Percentiles rank a stretch among this genome's conserved stretches.
Evolutionary conservation across 73 alveolate species (phyloP).

Genomic region (Symbiodinium pilosum): DNA sequence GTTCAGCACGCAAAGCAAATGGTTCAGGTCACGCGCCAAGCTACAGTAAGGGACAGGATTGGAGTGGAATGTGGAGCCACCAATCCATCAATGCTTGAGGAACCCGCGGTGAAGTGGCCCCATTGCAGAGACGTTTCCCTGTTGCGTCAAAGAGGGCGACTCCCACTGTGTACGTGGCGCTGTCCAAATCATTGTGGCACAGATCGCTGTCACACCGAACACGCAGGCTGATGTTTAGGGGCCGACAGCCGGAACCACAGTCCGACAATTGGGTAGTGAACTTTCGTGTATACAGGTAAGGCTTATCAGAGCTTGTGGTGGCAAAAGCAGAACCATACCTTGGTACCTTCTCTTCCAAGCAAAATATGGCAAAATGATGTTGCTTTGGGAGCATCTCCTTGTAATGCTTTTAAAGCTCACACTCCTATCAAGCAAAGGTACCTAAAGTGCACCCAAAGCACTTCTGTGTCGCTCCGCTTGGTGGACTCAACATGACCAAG

Average conservation of each 20-base stretch:
- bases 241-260: conserved; percentile 86
- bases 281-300: conserved; percentile 26
- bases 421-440: no score
- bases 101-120: no score
- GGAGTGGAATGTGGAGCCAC: no score
- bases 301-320: not conserved
- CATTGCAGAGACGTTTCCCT: conserved; percentile 36
- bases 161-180: conserved; percentile 31
- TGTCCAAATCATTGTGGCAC: conserved; percentile 60
- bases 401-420: no score
- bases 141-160: conserved; percentile 51
- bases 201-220: conserved; percentile 56
- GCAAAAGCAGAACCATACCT: not conserved
- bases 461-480: conserved; percentile 20
- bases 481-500: conserved; percentile 42
- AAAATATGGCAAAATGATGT: no score
- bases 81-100: no score
- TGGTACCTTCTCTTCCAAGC: no score
- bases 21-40: no score
- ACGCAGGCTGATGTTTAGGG: conserved; percentile 56
- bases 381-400: no score
- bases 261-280: not conserved
- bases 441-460: not conserved
- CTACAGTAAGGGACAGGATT: no score
- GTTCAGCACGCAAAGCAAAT: no score